These are phyloP conservation scores for Podaxis pistillaris DNA, from an alignment of 768 basidiomycete species.

Conservation along the genomic window DNA sequence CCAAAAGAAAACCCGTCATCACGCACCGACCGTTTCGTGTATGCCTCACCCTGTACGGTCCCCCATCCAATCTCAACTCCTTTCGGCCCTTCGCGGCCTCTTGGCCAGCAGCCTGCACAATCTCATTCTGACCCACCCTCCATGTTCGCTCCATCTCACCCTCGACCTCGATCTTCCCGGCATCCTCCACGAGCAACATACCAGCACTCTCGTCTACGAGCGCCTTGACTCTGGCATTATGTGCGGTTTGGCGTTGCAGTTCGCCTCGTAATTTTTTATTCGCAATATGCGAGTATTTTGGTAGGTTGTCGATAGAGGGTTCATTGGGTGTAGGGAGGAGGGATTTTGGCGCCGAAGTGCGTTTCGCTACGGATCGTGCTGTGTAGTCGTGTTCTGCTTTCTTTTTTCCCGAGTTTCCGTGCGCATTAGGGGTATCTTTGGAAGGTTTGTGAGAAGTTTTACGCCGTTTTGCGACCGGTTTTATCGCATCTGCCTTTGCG, in stretches of 20 bases:
- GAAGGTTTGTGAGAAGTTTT: constrained; percentile 21
- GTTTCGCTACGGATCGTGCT: constrained; percentile 51
- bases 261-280: constrained; percentile 77
- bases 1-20: not conserved
- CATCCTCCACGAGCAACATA: constrained; percentile 65
- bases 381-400: constrained; percentile 44
- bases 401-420: not conserved
- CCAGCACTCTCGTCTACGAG: constrained; percentile 66
- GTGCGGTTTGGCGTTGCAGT: constrained; percentile 58
- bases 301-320: constrained; percentile 32
- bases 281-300: constrained; percentile 58
- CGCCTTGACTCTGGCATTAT: constrained; percentile 59
- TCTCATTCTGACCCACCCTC: constrained; percentile 81
- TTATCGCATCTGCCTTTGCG: constrained; percentile 62
- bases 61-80: constrained; percentile 82
- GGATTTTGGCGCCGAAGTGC: constrained; percentile 68
- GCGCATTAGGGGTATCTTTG: constrained; percentile 22
- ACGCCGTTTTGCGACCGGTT: constrained; percentile 40
- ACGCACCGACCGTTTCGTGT: constrained; percentile 84
- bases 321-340: constrained; percentile 46
- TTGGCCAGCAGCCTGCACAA: constrained; percentile 58
- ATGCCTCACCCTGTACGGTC: constrained; percentile 82
- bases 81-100: constrained; percentile 76
- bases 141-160: constrained; percentile 86
- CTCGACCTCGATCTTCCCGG: constrained; percentile 74